Percentiles rank a stretch among this genome's conserved stretches.
phyloP scores from a whole-genome alignment of 2,329 filamentous ascomycete genomes.

The Penicillium sp. region DNA sequence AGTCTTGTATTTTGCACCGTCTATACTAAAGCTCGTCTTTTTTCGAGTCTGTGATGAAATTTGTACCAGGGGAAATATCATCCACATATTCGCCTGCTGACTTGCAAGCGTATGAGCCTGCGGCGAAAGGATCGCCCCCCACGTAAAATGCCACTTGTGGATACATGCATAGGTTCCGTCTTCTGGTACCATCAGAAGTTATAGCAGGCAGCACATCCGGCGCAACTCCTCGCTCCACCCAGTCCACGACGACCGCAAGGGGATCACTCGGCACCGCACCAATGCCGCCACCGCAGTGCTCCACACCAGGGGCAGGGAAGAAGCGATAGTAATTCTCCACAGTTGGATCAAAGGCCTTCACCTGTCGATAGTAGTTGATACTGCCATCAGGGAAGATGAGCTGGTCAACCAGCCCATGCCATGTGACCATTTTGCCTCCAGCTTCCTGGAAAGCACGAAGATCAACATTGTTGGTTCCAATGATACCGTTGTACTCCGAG shows the following conservation, averaged over 20 bases:
- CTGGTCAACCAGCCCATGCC: slow-evolving; percentile 43
- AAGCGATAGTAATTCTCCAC: slow-evolving; percentile 37
- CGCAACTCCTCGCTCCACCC: not conserved
- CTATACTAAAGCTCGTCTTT: not conserved
- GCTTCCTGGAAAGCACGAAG: slow-evolving; percentile 35
- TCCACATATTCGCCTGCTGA: not conserved
- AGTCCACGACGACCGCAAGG: not conserved
- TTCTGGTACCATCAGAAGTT: not conserved
- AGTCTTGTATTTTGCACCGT: too few relatives aligned
- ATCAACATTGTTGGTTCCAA: slow-evolving; percentile 40
- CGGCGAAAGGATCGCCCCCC: not conserved
- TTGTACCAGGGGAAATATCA: not conserved
- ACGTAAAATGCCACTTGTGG: not conserved
- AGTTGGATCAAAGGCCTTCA: slow-evolving; percentile 25
- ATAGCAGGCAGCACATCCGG: not conserved
- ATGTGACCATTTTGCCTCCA: slow-evolving; percentile 46
- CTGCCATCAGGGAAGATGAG: slow-evolving; percentile 41
- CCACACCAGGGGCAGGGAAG: slow-evolving; percentile 41
- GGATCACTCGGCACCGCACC: slow-evolving; percentile 10
- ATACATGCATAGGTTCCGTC: not conserved
- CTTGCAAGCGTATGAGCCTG: not conserved
- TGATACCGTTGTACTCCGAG: slow-evolving; percentile 34
- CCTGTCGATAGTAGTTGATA: slow-evolving; percentile 38
- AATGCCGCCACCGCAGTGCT: slow-evolving; percentile 35
- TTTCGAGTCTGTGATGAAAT: not conserved